Percentiles rank a stretch among this genome's conserved stretches.
Conservation (phyloP, 345 rosid genomes). For the Zanthoxylum bungeanum region DNA sequence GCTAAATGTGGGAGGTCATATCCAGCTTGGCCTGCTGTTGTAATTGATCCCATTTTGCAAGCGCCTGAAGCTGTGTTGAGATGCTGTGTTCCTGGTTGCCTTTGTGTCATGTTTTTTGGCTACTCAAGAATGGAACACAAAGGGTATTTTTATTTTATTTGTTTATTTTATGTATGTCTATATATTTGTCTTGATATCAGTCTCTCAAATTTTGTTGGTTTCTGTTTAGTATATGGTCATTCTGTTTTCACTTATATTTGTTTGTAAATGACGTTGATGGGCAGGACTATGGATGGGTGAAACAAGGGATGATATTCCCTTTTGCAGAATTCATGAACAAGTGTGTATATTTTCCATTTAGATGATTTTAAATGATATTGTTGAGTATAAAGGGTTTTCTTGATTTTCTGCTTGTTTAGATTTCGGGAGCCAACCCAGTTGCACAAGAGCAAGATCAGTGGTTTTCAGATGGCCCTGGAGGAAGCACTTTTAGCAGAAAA, state of each 20-base stretch:
- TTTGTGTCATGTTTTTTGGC: slow-evolving; percentile 94
- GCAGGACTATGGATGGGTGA: slow-evolving; percentile 96
- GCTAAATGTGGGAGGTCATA: slow-evolving; percentile 89
- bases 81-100: slow-evolving; percentile 62
- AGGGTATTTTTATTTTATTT: too few species aligned
- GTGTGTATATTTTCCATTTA: slow-evolving; percentile 34
- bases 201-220: background rate
- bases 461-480: slow-evolving; percentile 75
- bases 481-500: slow-evolving; percentile 83
- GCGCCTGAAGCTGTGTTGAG: slow-evolving; percentile 81
- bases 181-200: too few species aligned
- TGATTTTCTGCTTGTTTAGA: slow-evolving; percentile 34
- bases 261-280: slow-evolving; percentile 18
- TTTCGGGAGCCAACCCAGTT: slow-evolving; percentile 77
- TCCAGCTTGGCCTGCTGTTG: slow-evolving; percentile 95
- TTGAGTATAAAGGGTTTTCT: slow-evolving; percentile 11
- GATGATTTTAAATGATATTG: slow-evolving; percentile 12
- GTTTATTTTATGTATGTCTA: too few species aligned
- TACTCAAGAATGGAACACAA: slow-evolving; percentile 85
- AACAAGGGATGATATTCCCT: slow-evolving; percentile 88
- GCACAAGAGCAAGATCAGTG: slow-evolving; percentile 70
- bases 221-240: slow-evolving; percentile 12
- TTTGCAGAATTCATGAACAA: slow-evolving; percentile 72
- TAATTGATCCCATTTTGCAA: slow-evolving; percentile 71
- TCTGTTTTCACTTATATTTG: slow-evolving; percentile 1